These are phyloP conservation scores for Penicillium argentinense DNA, from an alignment of 495 filamentous ascomycete genomes.

Conservation along the genomic window DNA sequence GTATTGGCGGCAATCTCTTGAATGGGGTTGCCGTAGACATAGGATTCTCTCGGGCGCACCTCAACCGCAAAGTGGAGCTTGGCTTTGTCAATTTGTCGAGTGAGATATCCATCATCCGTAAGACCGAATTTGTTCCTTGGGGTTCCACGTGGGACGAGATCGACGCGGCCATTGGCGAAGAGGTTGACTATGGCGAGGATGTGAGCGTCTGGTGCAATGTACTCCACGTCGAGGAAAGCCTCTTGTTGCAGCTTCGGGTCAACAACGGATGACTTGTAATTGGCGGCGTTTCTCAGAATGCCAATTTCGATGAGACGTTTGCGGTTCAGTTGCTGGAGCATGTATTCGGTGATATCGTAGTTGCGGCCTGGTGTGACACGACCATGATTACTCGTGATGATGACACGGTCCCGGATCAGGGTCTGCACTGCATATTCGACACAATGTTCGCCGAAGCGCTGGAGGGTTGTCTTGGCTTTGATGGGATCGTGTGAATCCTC, in stretches of 20 bases:
- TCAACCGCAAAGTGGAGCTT: constrained; percentile 63
- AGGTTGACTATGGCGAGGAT: constrained; percentile 71
- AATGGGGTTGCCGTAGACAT: constrained; percentile 61
- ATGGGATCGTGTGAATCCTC: constrained; percentile 45
- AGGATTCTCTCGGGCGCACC: constrained; percentile 52
- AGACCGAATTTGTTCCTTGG: constrained; percentile 73
- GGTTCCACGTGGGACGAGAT: constrained; percentile 53
- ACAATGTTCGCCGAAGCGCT: constrained; percentile 40
- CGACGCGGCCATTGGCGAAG: constrained; percentile 57
- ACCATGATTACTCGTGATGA: constrained; percentile 56
- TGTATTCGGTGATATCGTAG: constrained; percentile 59
- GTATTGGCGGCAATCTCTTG: constrained; percentile 12
- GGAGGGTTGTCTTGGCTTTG: constrained; percentile 45
- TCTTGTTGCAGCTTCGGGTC: constrained; percentile 52
- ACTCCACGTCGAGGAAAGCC: constrained; percentile 26
- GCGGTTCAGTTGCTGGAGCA: constrained; percentile 49
- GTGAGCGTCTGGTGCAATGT: constrained; percentile 58
- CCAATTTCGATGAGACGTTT: constrained; percentile 43
- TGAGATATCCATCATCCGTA: constrained; percentile 68
- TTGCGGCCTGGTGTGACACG: constrained; percentile 51
- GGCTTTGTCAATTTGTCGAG: constrained; percentile 65
- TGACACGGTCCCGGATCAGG: constrained; percentile 58
- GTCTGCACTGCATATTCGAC: constrained; percentile 56
- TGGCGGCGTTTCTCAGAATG: constrained; percentile 51
- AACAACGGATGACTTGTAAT: constrained; percentile 56